Conservation (phyloP, 768 basidiomycete genomes). For the Dictyophora rubrovolvata region DNA sequence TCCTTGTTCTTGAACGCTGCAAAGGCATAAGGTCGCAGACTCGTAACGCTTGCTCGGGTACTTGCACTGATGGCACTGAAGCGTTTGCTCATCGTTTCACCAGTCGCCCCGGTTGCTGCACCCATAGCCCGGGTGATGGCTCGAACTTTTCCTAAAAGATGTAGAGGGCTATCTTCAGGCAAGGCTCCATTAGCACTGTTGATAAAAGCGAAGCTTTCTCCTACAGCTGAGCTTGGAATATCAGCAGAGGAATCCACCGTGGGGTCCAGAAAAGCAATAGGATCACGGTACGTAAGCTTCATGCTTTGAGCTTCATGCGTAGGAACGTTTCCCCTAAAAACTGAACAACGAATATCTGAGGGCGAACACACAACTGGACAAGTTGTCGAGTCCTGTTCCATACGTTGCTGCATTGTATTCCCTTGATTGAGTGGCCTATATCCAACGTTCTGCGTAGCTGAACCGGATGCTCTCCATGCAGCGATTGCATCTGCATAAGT, state of each 20-base stretch:
- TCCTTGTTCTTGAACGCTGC: constrained; percentile 13
- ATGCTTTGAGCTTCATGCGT: constrained; percentile 11
- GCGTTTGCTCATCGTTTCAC: background rate
- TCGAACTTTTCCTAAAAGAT: background rate
- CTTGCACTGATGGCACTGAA: constrained; percentile 17
- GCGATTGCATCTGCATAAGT: constrained; percentile 12
- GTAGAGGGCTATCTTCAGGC: constrained; percentile 21
- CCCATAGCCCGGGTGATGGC: background rate
- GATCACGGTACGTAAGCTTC: background rate
- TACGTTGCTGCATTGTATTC: no score
- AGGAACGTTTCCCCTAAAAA: constrained; percentile 11
- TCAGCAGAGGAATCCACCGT: background rate
- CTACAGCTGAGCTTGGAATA: background rate
- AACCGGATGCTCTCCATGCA: constrained; percentile 17
- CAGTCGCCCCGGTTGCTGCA: background rate
- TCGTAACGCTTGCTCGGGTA: constrained; percentile 21
- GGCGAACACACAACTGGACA: no score
- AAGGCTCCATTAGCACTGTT: constrained; percentile 23
- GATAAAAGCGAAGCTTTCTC: background rate
- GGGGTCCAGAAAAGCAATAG: background rate
- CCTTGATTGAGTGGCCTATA: background rate
- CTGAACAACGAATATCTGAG: background rate
- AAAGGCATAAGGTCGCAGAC: constrained; percentile 41
- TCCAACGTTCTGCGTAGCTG: constrained; percentile 10
- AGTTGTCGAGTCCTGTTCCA: no score